These are phyloP conservation scores for Mycena epipterygia DNA, from an alignment of 768 basidiomycete species.

Conservation along the genomic window DNA sequence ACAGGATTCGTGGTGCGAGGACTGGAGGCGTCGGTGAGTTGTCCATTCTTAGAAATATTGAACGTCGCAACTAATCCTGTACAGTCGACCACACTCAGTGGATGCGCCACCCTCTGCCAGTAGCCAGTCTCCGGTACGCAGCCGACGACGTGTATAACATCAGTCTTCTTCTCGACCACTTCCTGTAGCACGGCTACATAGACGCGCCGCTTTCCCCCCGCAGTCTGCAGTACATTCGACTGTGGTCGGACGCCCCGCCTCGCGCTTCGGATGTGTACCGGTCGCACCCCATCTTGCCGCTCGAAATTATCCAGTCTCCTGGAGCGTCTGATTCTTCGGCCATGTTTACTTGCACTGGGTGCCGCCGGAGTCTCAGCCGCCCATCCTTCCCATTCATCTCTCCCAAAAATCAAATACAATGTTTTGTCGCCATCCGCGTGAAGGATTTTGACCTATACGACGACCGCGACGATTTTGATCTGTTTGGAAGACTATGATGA, in stretches of 20 bases:
- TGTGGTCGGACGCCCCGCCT: conserved; percentile 9
- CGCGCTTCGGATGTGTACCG: neutral
- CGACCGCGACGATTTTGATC: neutral
- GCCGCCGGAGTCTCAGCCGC: neutral
- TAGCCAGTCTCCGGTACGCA: neutral
- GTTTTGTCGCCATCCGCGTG: neutral
- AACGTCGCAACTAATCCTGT: neutral
- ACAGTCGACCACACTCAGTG: neutral
- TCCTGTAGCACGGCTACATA: neutral
- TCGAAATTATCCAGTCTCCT: neutral
- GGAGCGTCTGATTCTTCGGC: neutral
- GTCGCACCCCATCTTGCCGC: neutral
- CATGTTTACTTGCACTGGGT: neutral
- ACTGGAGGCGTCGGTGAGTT: neutral
- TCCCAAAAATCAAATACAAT: neutral
- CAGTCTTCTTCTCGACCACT: neutral
- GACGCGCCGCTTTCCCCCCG: neutral
- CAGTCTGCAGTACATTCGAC: neutral
- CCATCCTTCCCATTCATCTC: neutral
- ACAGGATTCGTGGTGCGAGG: neutral
- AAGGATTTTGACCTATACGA: neutral
- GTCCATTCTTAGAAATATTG: neutral
- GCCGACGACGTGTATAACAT: neutral
- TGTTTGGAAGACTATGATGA: neutral
- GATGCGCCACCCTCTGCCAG: neutral